These are phyloP conservation scores for Fusarium compactum DNA, from an alignment of 2,329 filamentous ascomycete genomes.

Conservation along the genomic window DNA sequence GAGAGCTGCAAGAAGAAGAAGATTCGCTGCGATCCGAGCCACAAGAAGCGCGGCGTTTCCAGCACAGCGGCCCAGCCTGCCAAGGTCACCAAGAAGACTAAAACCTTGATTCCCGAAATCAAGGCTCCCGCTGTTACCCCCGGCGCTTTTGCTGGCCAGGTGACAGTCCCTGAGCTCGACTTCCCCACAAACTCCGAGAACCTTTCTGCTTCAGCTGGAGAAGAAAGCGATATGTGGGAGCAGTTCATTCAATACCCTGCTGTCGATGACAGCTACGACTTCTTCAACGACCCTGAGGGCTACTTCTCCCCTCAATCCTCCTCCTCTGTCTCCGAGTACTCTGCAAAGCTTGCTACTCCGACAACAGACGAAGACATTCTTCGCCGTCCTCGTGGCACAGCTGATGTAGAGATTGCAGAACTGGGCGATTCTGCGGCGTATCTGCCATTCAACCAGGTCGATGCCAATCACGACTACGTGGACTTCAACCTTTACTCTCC, in stretches of 20 bases:
- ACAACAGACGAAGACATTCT: conserved; percentile 41
- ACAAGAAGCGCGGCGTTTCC: conserved; percentile 62
- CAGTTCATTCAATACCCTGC: conserved; percentile 61
- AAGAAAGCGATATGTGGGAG: conserved; percentile 55
- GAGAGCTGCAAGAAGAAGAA: conserved; percentile 73
- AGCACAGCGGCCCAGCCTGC: conserved; percentile 48
- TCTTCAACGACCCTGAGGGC: conserved; percentile 59
- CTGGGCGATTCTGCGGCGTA: conserved; percentile 19
- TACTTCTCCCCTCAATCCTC: conserved; percentile 56
- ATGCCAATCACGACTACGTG: conserved; percentile 56
- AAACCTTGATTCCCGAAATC: conserved; percentile 39
- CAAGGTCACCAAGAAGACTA: conserved; percentile 59
- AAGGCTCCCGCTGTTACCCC: conserved; percentile 22
- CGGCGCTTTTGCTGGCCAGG: conserved; percentile 21
- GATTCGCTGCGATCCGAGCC: conserved; percentile 71
- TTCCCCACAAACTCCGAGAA: conserved; percentile 43
- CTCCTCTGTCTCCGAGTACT: conserved; percentile 45
- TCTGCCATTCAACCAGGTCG: conserved; percentile 43
- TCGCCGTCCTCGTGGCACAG: conserved; percentile 4
- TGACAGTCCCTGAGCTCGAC: conserved; percentile 34
- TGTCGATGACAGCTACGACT: conserved; percentile 57
- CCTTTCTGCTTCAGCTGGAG: conserved; percentile 26
- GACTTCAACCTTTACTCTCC: conserved; percentile 70
- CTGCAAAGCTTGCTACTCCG: conserved; percentile 47
- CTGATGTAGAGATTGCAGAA: conserved; percentile 16